phyloP scores from a whole-genome alignment of 768 basidiomycete species.

The Boletus subcaerulescens region DNA sequence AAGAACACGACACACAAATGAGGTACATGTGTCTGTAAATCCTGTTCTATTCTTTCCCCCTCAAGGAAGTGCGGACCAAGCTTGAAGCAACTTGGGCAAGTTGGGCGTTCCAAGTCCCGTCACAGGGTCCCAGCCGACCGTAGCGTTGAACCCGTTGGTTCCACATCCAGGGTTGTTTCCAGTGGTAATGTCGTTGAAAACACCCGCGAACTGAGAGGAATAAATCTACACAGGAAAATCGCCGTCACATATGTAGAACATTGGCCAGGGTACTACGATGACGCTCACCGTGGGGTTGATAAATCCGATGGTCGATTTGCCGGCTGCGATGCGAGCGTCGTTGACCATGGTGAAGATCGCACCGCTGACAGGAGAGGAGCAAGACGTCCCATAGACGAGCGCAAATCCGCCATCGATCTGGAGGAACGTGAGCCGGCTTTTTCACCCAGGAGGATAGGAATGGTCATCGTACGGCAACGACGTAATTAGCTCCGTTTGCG shows the following conservation, averaged over 20 bases:
- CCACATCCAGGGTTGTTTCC: slow-evolving; percentile 47
- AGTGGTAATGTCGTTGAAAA: slow-evolving; percentile 42
- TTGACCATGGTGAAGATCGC: slow-evolving; percentile 39
- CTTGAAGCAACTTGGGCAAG: slow-evolving; percentile 31
- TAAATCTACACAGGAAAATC: slow-evolving; percentile 1
- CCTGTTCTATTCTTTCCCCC: no score
- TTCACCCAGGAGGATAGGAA: no score
- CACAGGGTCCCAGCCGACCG: slow-evolving; percentile 43
- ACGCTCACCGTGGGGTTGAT: slow-evolving; percentile 3
- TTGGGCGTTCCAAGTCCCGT: slow-evolving; percentile 46
- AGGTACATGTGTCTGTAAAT: no score
- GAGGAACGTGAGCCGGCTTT: no score
- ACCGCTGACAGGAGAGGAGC: slow-evolving; percentile 29
- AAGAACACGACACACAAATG: no score
- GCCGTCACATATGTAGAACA: rapidly evolving
- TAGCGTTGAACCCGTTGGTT: slow-evolving; percentile 34
- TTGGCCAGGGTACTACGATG: background rate
- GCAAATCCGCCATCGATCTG: slow-evolving; percentile 27
- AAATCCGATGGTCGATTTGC: slow-evolving; percentile 31
- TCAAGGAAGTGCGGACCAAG: no score
- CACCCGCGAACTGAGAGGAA: background rate
- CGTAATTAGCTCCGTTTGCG: slow-evolving; percentile 35
- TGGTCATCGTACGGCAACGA: slow-evolving; percentile 9
- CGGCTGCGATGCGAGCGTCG: slow-evolving; percentile 33
- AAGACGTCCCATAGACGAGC: slow-evolving; percentile 33